Evolutionary conservation across 176 grass and related monocot species (phyloP).

Genomic region (Oryza coarctata): DNA sequence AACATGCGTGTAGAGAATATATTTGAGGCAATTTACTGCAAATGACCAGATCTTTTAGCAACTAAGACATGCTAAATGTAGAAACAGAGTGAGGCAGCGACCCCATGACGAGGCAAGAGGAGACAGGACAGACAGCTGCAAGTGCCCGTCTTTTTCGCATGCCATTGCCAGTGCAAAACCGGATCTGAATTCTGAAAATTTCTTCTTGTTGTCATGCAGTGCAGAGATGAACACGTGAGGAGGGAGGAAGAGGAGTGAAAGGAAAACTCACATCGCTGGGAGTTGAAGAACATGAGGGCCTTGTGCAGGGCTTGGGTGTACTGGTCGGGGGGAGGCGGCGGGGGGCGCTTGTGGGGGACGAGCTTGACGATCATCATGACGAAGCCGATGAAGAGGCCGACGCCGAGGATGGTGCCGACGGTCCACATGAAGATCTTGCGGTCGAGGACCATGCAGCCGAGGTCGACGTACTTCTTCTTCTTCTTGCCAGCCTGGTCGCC

Average conservation of each 20-base stretch:
- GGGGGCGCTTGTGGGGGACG: conserved; percentile 64
- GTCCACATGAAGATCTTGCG: conserved; percentile 95
- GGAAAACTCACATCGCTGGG: conserved; percentile 73
- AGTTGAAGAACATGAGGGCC: conserved; percentile 99
- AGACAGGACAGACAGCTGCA: background rate
- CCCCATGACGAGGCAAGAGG: conserved; percentile 5
- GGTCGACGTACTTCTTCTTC: conserved; percentile 81
- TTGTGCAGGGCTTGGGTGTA: conserved; percentile 89
- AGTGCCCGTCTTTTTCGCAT: conserved; percentile 22
- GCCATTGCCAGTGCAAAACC: conserved; percentile 9
- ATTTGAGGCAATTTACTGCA: background rate
- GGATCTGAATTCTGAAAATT: conserved; percentile 29
- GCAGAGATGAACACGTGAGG: background rate
- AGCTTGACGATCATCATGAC: conserved; percentile 89
- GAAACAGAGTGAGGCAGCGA: conserved; percentile 1
- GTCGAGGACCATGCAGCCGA: conserved; percentile 77
- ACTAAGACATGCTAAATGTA: conserved; percentile 30
- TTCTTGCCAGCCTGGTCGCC: conserved; percentile 72
- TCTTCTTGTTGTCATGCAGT: background rate
- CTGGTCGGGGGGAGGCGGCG: conserved; percentile 60
- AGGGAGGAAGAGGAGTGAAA: background rate
- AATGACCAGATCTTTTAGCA: conserved; percentile 34
- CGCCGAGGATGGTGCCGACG: conserved; percentile 65
- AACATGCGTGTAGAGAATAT: background rate
- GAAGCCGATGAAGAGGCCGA: conserved; percentile 74